phyloP scores from a whole-genome alignment of 2,329 filamentous ascomycete genomes.

The Aspergillus eucalypticola region DNA sequence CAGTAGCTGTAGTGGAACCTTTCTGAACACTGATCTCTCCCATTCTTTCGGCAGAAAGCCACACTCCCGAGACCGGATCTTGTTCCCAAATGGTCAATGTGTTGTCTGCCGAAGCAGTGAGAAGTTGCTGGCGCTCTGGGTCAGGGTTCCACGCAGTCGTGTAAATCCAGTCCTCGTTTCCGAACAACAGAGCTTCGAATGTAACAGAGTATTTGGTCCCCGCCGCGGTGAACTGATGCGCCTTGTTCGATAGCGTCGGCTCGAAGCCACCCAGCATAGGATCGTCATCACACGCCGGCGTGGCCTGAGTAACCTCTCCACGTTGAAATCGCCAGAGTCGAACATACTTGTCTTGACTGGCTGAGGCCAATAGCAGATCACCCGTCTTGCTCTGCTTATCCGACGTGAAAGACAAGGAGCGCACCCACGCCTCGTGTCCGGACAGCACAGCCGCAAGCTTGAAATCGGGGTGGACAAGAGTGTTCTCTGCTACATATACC shows the following conservation, averaged over 20 bases:
- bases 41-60: conserved; percentile 80
- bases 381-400: conserved; percentile 58
- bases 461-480: conserved; percentile 54
- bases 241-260: conserved; percentile 83
- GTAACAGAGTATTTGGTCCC: conserved; percentile 73
- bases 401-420: conserved; percentile 75
- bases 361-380: conserved; percentile 83
- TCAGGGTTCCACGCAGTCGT: conserved; percentile 72
- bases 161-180: conserved; percentile 98
- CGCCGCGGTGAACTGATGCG: conserved; percentile 68
- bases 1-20: conserved; percentile 92
- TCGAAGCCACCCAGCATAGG: conserved; percentile 49
- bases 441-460: conserved; percentile 72
- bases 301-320: conserved; percentile 64
- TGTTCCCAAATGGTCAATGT: conserved; percentile 91
- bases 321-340: conserved; percentile 84
- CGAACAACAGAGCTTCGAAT: conserved; percentile 89
- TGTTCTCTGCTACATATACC: conserved; percentile 64
- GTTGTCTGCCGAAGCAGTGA: conserved; percentile 93
- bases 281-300: conserved; percentile 39
- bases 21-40: conserved; percentile 95
- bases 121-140: conserved; percentile 64
- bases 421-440: conserved; percentile 94
- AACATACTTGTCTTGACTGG: conserved; percentile 96
- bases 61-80: conserved; percentile 80